Evolutionary conservation across 371 early-diverging fungal species (phyloP).

Genomic region (Astathelohania contejeani): DNA sequence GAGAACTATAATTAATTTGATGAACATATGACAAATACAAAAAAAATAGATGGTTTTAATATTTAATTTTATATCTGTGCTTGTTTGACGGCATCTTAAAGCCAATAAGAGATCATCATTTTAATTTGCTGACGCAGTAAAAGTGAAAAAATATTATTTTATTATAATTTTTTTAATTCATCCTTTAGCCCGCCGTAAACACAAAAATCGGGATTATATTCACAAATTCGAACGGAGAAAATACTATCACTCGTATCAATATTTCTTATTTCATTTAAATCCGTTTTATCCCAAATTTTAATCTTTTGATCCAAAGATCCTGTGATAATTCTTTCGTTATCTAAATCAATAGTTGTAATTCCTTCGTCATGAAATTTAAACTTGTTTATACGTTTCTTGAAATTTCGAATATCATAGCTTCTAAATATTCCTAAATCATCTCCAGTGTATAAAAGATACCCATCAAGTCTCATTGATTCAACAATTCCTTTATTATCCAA

Average conservation of each 20-base stretch:
- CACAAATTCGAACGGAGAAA: conserved; percentile 12
- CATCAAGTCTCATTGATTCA: conserved; percentile 5
- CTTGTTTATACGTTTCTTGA: not conserved
- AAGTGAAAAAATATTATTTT: too few relatives aligned
- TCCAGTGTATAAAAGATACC: conserved; percentile 7
- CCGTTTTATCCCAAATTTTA: conserved; percentile 5
- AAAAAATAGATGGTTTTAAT: too few relatives aligned
- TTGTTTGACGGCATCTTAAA: too few relatives aligned
- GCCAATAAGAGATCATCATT: too few relatives aligned
- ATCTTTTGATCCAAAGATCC: conserved; percentile 17
- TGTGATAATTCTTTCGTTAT: conserved; percentile 4
- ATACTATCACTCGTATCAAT: conserved; percentile 6
- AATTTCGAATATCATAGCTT: conserved; percentile 15
- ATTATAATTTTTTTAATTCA: not conserved
- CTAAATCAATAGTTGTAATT: conserved; percentile 14
- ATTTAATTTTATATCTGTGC: too few relatives aligned
- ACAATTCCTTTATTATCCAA: conserved; percentile 2
- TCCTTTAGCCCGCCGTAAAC: conserved; percentile 16
- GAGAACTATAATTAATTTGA: too few relatives aligned
- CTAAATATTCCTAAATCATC: conserved; percentile 11
- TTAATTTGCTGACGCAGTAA: too few relatives aligned
- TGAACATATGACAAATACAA: too few relatives aligned
- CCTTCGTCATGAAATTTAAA: conserved; percentile 12
- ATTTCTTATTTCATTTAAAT: conserved; percentile 6
- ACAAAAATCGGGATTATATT: conserved; percentile 7